Evolutionary conservation across 805 yeast species (phyloP).

Genomic region (Starmera quercuum): DNA sequence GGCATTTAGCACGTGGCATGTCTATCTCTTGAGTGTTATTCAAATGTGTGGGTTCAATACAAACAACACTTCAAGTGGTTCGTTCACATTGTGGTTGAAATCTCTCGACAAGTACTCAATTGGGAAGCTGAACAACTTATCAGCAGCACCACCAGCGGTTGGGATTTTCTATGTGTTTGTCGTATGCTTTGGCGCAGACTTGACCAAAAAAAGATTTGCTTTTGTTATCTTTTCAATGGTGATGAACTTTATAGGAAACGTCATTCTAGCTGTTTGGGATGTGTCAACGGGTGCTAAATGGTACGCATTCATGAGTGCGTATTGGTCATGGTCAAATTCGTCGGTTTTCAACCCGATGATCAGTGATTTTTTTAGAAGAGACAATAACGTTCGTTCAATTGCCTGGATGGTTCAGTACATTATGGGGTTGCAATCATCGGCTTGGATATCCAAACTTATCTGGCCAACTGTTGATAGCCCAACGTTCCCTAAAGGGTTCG

Average conservation of each 20-base stretch:
- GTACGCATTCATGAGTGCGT: constrained; percentile 51
- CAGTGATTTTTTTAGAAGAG: constrained; percentile 47
- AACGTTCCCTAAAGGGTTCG: constrained; percentile 43
- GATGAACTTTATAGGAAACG: constrained; percentile 43
- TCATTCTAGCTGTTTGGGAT: constrained; percentile 47
- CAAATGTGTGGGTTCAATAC: constrained; percentile 53
- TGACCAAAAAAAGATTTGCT: constrained; percentile 44
- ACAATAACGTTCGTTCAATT: constrained; percentile 43
- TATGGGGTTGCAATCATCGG: constrained; percentile 44
- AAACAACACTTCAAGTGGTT: constrained; percentile 41
- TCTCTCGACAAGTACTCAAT: constrained; percentile 28
- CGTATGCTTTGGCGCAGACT: constrained; percentile 32
- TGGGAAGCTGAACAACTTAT: constrained; percentile 31
- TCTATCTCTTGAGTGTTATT: constrained; percentile 40
- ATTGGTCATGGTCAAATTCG: constrained; percentile 57
- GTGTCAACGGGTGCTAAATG: constrained; percentile 48
- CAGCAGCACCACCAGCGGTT: constrained; percentile 41
- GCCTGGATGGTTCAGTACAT: constrained; percentile 40
- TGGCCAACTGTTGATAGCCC: constrained; percentile 45
- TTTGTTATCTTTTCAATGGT: constrained; percentile 46
- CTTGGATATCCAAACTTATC: constrained; percentile 34
- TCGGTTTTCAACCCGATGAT: constrained; percentile 52
- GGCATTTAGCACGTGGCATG: constrained; percentile 46
- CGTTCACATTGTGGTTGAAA: constrained; percentile 39
- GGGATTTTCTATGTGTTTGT: constrained; percentile 23